phyloP scores from a whole-genome alignment of 306 rosid genomes.

The Abrus precatorius region DNA sequence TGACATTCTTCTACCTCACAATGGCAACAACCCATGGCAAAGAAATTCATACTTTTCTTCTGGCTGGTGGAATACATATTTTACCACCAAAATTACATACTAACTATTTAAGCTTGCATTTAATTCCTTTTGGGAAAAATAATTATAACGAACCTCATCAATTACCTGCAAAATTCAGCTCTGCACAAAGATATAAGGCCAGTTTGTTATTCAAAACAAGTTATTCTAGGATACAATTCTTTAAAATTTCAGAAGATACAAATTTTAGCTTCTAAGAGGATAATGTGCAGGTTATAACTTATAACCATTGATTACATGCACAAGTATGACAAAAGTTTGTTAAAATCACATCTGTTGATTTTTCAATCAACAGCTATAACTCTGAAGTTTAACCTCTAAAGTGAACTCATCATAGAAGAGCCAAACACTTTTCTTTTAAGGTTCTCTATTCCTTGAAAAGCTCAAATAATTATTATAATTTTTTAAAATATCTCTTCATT shows the following conservation, averaged over 20 bases:
- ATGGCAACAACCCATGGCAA: background rate
- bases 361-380: background rate
- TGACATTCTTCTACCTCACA: slow-evolving; percentile 5
- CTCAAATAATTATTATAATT: background rate
- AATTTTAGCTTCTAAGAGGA: background rate
- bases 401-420: background rate
- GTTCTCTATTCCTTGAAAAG: no score
- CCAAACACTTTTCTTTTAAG: background rate
- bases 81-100: background rate
- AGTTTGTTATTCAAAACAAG: background rate
- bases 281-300: background rate
- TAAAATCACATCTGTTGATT: background rate
- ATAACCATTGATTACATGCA: background rate
- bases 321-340: background rate
- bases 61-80: background rate
- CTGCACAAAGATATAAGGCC: background rate
- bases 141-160: background rate
- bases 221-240: background rate
- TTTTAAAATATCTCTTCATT: background rate
- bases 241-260: background rate
- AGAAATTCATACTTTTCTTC: background rate
- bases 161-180: slow-evolving; percentile 15
- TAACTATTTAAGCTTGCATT: slow-evolving; percentile 7
- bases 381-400: background rate
- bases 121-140: background rate